Base-by-base conservation (phyloP, 805 yeast species). In the Barnettozyma pratensis region DNA sequence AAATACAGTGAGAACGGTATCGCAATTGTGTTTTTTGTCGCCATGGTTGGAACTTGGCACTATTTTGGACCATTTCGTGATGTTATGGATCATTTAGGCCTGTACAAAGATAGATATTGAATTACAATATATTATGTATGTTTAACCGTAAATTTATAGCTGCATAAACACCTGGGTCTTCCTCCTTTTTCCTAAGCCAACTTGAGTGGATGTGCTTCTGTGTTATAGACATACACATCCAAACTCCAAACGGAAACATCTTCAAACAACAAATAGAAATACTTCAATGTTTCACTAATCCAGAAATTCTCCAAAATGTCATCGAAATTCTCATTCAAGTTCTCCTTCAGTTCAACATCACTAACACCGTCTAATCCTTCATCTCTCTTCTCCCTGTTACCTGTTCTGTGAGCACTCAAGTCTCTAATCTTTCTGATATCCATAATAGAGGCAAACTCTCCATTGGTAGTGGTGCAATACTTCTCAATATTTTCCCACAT, bases 11-110 rank as follows among this genome's bases (percentile, higher is more conserved):
- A 59, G 41, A 44, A 56, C 26, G 55, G 62, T 4, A 55, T 76
- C 25, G 87, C 78, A 64, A 43, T 64, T 9, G 53, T 65, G 2
- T 65, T 79, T 38, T 84, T 83, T 59, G 70, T 70, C 0, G 50
- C 69, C 19, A 75, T 89, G 44, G 65, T 80, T 39, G 85, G 78
- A 39, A 67, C 75, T 19, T 90, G 86, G 65, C 65, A 75, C 61
- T 69, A 73, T 61, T 81, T 80, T 61, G 71, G 81, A 45, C 89
- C 87, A 50, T 70, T 92, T 42, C 77, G 88, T 14, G 84, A 85
- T 57, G 98, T 98, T 46, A 87, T 92, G 96, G 64, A 62, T 58
- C 30, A 29, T 42, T 29, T 39, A 47, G 19, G n/a, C n/a, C 5
- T 36, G 19, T n/a, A 25, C n/a, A n/a, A n/a, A n/a, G n/a, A n/a